Conservation (phyloP, 2,329 filamentous ascomycete genomes). For the Raffaelea ambrosiae region DNA sequence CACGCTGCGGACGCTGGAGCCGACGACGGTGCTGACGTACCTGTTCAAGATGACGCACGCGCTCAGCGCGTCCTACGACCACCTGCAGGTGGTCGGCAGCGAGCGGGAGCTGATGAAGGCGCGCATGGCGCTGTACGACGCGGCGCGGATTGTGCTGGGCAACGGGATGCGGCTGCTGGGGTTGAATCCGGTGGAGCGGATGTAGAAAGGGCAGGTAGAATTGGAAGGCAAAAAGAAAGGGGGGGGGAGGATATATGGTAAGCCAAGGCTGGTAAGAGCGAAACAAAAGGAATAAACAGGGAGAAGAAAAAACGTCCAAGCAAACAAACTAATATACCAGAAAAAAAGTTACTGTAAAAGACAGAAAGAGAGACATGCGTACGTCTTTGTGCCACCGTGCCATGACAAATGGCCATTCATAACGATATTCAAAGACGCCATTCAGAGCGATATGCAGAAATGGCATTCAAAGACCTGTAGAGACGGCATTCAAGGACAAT, state of each 20-base stretch:
- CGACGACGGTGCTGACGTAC: constrained; percentile 48
- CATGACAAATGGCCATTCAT: no score
- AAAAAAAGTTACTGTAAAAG: no score
- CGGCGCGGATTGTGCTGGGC: constrained; percentile 63
- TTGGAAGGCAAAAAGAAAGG: no score
- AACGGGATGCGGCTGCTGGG: constrained; percentile 82
- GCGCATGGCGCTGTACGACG: constrained; percentile 69
- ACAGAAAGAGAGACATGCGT: no score
- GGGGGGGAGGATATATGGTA: no score
- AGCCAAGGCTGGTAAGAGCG: no score
- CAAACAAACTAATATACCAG: no score
- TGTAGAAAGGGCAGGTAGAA: constrained; percentile 6
- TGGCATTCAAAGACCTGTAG: no score
- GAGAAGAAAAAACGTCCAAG: not conserved
- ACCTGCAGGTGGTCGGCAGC: constrained; percentile 72
- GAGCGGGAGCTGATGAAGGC: constrained; percentile 63
- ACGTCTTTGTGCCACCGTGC: no score
- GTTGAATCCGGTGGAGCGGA: constrained; percentile 64
- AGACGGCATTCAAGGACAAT: no score
- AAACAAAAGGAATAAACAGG: not conserved
- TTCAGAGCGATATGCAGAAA: no score
- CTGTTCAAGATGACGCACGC: constrained; percentile 82
- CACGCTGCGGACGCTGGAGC: constrained; percentile 73
- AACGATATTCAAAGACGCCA: no score
- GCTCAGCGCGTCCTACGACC: constrained; percentile 72